Percentiles rank a stretch among this genome's conserved stretches.
Evolutionary conservation across 176 grass and related monocot species (phyloP).

Genomic region (Miscanthus lutarioriparius): DNA sequence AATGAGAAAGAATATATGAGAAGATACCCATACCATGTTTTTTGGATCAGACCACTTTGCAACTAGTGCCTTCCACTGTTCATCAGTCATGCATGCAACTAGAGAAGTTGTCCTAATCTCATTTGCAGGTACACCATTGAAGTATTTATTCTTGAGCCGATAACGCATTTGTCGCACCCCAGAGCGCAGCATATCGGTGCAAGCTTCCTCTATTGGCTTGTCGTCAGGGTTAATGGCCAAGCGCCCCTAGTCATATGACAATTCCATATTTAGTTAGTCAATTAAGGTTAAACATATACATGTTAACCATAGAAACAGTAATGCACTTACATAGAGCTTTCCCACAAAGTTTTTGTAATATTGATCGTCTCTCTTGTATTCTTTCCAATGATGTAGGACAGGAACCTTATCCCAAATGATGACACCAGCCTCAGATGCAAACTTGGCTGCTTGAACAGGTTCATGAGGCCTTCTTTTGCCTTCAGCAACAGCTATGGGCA

Average conservation of each 20-base stretch:
- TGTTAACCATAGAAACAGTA: no score
- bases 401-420: no score
- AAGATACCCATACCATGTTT: background rate
- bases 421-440: no score
- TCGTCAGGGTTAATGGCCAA: background rate
- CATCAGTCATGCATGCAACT: background rate
- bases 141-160: background rate
- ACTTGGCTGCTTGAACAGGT: no score
- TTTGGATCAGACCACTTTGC: background rate
- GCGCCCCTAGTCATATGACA: background rate
- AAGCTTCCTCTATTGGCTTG: background rate
- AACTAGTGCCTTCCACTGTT: background rate
- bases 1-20: no score
- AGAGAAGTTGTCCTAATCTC: background rate
- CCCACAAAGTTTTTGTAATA: background rate
- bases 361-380: no score
- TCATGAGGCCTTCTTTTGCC: no score
- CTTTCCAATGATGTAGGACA: no score
- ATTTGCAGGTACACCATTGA: background rate
- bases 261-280: background rate
- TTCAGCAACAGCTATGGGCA: no score
- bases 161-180: background rate
- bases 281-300: background rate
- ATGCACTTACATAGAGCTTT: background rate
- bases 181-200: background rate